Evolutionary conservation across 495 filamentous ascomycete species (phyloP).

Genomic region (Thermochaetoides thermophila): DNA sequence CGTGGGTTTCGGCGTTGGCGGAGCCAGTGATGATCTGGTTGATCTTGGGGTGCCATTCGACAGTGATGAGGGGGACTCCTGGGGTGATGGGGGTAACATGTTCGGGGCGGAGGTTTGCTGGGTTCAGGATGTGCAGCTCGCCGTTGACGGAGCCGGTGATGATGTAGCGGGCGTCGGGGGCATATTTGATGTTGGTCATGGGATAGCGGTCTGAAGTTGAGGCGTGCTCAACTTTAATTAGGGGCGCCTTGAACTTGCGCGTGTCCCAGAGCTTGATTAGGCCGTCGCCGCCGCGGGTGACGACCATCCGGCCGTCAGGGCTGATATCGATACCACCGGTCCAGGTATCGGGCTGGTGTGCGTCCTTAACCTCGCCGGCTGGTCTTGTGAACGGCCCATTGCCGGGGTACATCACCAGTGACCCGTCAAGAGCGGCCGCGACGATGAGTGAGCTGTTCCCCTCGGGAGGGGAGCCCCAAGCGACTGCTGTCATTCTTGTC

Average conservation of each 20-base stretch:
- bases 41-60: conserved; percentile 83
- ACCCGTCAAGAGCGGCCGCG: conserved; percentile 79
- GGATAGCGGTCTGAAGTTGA: conserved; percentile 76
- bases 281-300: conserved; percentile 82
- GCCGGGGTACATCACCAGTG: conserved; percentile 80
- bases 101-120: conserved; percentile 72
- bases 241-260: conserved; percentile 80
- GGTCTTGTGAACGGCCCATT: conserved; percentile 79
- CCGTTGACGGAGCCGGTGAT: conserved; percentile 81
- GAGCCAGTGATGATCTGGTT: conserved; percentile 95
- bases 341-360: conserved; percentile 75
- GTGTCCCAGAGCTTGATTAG: conserved; percentile 84
- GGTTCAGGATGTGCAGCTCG: conserved; percentile 82
- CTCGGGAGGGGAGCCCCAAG: conserved; percentile 67
- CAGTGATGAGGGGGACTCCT: conserved; percentile 63
- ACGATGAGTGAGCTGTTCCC: conserved; percentile 70
- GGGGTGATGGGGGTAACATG: conserved; percentile 75
- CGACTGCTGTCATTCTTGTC: conserved; percentile 84
- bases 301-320: conserved; percentile 71
- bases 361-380: conserved; percentile 70
- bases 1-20: conserved; percentile 71
- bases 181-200: conserved; percentile 76
- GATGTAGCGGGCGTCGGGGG: conserved; percentile 63
- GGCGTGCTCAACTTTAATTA: conserved; percentile 61
- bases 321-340: conserved; percentile 90